A percentile compares a stretch with the other conserved stretches of the same genome.
Evolutionary conservation across 2,329 filamentous ascomycete species (phyloP).

Genomic region (Alternaria angustiovoidea): DNA sequence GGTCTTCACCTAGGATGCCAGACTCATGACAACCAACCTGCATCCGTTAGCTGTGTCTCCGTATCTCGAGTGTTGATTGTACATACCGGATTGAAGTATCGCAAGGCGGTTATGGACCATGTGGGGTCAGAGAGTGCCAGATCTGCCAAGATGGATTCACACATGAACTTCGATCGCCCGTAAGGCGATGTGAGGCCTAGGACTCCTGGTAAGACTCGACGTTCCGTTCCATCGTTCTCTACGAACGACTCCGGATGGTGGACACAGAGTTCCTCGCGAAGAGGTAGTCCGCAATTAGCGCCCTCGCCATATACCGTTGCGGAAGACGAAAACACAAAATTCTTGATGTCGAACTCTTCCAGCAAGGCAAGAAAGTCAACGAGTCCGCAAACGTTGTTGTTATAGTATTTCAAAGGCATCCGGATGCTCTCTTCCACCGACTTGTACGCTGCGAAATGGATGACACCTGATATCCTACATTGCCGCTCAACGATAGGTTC

Average conservation of each 20-base stretch:
- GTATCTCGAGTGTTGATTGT: background rate
- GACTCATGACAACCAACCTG: slow-evolving; percentile 69
- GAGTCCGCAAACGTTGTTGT: slow-evolving; percentile 72
- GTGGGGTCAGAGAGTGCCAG: slow-evolving; percentile 66
- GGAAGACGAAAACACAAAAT: slow-evolving; percentile 73
- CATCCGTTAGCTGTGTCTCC: slow-evolving; percentile 14
- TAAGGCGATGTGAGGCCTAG: slow-evolving; percentile 71
- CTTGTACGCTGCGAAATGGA: slow-evolving; percentile 74
- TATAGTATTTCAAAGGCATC: slow-evolving; percentile 69
- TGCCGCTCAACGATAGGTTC: slow-evolving; percentile 35
- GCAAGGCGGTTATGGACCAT: slow-evolving; percentile 69
- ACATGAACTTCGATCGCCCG: slow-evolving; percentile 72
- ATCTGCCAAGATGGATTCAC: slow-evolving; percentile 71
- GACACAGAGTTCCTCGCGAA: slow-evolving; percentile 65
- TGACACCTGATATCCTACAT: slow-evolving; percentile 68
- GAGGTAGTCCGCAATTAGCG: slow-evolving; percentile 55
- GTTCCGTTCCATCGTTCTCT: slow-evolving; percentile 55
- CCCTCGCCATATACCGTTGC: slow-evolving; percentile 70
- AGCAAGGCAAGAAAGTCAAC: slow-evolving; percentile 67
- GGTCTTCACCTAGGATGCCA: slow-evolving; percentile 70
- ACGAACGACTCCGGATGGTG: slow-evolving; percentile 58
- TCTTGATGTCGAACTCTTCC: slow-evolving; percentile 68
- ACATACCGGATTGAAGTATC: slow-evolving; percentile 71
- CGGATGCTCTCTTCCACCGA: slow-evolving; percentile 70
- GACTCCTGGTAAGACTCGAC: slow-evolving; percentile 57